Percentiles rank a stretch among this genome's conserved stretches.
Conservation (phyloP, 2,329 filamentous ascomycete genomes). For the Aureobasidium sp. region DNA sequence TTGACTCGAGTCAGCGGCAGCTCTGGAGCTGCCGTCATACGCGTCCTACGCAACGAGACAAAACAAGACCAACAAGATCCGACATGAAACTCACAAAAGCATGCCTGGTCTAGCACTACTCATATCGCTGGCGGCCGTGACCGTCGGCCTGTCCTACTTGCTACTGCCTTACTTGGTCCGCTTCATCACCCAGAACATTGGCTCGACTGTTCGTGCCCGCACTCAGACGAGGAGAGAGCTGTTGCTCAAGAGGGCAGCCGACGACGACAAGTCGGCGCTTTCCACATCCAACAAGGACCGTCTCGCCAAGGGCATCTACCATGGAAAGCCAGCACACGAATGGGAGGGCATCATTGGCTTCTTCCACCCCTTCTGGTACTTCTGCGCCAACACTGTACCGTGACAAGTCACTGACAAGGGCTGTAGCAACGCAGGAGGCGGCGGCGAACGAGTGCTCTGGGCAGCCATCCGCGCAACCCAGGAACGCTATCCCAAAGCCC, state of each 20-base stretch:
- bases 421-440: constrained; percentile 82
- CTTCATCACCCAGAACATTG: constrained; percentile 14
- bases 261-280: constrained; percentile 2
- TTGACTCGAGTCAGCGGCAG: not conserved
- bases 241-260: constrained; percentile 16
- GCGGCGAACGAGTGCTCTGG: constrained; percentile 93
- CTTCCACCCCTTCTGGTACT: constrained; percentile 94
- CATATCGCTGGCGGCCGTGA: not conserved
- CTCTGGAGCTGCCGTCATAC: not conserved
- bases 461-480: constrained; percentile 90
- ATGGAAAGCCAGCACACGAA: constrained; percentile 35
- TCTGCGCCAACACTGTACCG: not conserved
- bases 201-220: constrained; percentile 18
- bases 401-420: not conserved
- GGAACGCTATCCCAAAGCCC: constrained; percentile 76
- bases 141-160: not conserved
- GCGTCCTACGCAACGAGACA: not conserved
- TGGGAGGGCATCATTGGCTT: constrained; percentile 89
- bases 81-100: not conserved
- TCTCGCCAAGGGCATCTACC: not conserved
- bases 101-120: not conserved
- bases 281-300: not conserved
- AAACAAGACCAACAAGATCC: not conserved
- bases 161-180: constrained; percentile 2
- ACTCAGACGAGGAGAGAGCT: constrained; percentile 17